These are phyloP conservation scores for Mycena amicta DNA, from an alignment of 768 basidiomycete species.

Conservation along the genomic window DNA sequence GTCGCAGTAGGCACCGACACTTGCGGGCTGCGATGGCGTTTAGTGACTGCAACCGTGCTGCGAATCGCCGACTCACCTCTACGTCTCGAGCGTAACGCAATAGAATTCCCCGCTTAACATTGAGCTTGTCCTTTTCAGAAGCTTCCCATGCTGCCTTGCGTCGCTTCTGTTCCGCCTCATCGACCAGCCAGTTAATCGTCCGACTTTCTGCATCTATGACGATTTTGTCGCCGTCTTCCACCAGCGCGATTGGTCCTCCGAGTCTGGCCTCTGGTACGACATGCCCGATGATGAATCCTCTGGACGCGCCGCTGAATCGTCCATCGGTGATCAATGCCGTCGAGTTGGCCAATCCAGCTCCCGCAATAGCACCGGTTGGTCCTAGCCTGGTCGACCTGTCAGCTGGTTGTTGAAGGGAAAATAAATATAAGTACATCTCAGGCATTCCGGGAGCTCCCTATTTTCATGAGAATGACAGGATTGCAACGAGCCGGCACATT, in stretches of 20 bases:
- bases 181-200: conserved; percentile 73
- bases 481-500: too few species aligned
- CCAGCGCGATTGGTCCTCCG: conserved; percentile 87
- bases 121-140: conserved; percentile 63
- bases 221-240: conserved; percentile 80
- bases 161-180: conserved; percentile 61
- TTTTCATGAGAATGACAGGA: too few species aligned
- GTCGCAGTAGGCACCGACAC: conserved; percentile 81
- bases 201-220: conserved; percentile 69
- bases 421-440: conserved; percentile 47
- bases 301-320: conserved; percentile 82
- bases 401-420: conserved; percentile 6
- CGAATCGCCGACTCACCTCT: conserved; percentile 56
- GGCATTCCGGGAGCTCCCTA: conserved; percentile 95
- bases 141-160: conserved; percentile 72
- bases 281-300: conserved; percentile 58
- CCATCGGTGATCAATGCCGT: conserved; percentile 89
- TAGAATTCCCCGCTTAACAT: conserved; percentile 73
- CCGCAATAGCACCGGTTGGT: conserved; percentile 83
- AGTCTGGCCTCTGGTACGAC: conserved; percentile 66
- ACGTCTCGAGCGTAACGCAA: conserved; percentile 85
- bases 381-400: conserved; percentile 39
- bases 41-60: neutral
- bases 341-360: conserved; percentile 76
- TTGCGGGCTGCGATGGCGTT: conserved; percentile 66